A percentile compares a stretch with the other conserved stretches of the same genome.
Conservation (phyloP, 306 rosid species). For the Cucumis cinereus region DNA sequence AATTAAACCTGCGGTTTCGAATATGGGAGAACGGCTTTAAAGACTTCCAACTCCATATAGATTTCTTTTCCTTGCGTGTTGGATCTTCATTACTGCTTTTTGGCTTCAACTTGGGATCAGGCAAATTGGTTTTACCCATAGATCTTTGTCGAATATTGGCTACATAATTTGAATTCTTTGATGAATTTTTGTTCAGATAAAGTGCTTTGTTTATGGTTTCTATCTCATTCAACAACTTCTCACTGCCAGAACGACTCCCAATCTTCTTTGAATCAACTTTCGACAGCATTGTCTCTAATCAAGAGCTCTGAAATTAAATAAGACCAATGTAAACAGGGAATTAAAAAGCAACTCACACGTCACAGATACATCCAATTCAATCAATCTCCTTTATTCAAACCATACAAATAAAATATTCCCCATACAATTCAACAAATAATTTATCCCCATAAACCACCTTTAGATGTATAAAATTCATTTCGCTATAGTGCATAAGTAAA, state of each 20-base stretch:
- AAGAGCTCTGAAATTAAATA: neutral
- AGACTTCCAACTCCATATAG: slow-evolving; percentile 75
- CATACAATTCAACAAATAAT: neutral
- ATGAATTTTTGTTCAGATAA: slow-evolving; percentile 22
- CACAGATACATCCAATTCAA: neutral
- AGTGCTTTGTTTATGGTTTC: slow-evolving; percentile 48
- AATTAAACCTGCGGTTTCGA: slow-evolving; percentile 51
- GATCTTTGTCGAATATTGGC: slow-evolving; percentile 21
- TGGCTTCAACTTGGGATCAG: slow-evolving; percentile 28
- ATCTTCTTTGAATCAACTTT: slow-evolving; percentile 44
- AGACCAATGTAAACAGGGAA: neutral
- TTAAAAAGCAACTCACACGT: slow-evolving; percentile 12
- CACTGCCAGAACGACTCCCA: slow-evolving; percentile 38
- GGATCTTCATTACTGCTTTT: slow-evolving; percentile 29
- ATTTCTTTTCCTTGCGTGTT: slow-evolving; percentile 62
- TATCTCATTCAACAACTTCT: slow-evolving; percentile 48
- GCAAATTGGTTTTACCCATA: slow-evolving; percentile 17
- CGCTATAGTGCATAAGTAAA: neutral
- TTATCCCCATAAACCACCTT: neutral
- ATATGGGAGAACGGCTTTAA: slow-evolving; percentile 50
- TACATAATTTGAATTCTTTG: slow-evolving; percentile 21
- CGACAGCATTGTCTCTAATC: slow-evolving; percentile 32
- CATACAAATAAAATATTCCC: neutral
- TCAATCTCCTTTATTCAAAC: neutral
- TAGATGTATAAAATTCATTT: neutral